Conservation (phyloP, 2,329 filamentous ascomycete species). For the Sarocladium kiliense region DNA sequence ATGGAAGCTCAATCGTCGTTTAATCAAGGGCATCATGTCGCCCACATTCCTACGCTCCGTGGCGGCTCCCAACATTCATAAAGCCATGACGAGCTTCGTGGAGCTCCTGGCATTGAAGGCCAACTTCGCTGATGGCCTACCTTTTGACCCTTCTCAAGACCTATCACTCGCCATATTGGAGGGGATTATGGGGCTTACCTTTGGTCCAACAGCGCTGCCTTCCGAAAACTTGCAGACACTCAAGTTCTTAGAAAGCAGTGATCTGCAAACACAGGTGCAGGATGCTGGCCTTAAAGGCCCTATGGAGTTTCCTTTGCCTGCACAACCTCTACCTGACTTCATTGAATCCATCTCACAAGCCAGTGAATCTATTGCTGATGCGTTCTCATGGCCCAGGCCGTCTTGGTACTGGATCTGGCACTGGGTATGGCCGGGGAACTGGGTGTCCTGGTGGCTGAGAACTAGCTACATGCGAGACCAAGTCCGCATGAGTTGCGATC, state of each 20-base stretch:
- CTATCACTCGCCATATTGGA: slow-evolving; percentile 29
- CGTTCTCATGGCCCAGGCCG: background rate
- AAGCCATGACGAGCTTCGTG: slow-evolving; percentile 24
- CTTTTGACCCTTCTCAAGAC: slow-evolving; percentile 21
- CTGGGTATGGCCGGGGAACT: background rate
- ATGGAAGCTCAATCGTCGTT: slow-evolving; percentile 28
- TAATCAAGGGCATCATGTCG: slow-evolving; percentile 34
- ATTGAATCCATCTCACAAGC: background rate
- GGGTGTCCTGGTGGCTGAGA: background rate
- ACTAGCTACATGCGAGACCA: background rate
- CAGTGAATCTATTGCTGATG: background rate
- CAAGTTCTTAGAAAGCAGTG: background rate
- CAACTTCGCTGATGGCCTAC: slow-evolving; percentile 20
- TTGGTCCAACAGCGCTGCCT: slow-evolving; percentile 20
- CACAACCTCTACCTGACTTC: background rate
- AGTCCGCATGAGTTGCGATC: background rate
- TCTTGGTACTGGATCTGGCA: background rate
- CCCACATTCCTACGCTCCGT: slow-evolving; percentile 28
- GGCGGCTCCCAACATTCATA: slow-evolving; percentile 27
- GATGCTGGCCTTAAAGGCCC: slow-evolving; percentile 9
- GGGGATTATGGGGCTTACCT: slow-evolving; percentile 24
- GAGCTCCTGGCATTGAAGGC: slow-evolving; percentile 29
- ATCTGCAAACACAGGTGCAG: background rate
- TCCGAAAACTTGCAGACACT: background rate
- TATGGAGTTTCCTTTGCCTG: background rate